Percentiles rank a stretch among this genome's conserved stretches.
These are phyloP conservation scores for Phaseolus lunatus DNA, from an alignment of 306 rosid genomes.

Conservation along the genomic window DNA sequence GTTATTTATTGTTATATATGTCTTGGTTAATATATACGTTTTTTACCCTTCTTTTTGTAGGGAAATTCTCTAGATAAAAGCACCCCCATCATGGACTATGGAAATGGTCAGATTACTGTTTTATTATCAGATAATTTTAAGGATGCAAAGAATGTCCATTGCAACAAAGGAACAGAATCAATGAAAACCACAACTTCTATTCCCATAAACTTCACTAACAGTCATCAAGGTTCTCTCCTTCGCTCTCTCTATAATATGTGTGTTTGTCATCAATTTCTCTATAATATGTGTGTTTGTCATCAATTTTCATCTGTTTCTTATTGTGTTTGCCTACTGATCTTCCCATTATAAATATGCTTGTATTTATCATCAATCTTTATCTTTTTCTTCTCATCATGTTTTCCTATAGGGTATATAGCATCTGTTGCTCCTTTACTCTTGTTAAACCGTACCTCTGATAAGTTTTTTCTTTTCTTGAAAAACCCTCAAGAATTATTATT, in stretches of 20 bases:
- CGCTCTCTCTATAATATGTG: not conserved
- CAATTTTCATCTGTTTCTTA: not conserved
- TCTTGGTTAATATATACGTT: not conserved
- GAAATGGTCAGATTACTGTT: not conserved
- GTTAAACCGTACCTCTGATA: too few relatives aligned
- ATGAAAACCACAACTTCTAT: not conserved
- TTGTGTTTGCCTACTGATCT: not conserved
- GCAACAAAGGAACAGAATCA: not conserved
- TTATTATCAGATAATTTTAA: not conserved
- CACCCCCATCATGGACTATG: not conserved
- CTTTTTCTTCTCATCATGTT: too few relatives aligned
- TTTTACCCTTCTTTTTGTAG: not conserved
- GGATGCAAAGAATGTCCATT: not conserved
- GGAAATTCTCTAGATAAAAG: not conserved
- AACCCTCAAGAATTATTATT: too few relatives aligned
- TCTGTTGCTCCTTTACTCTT: too few relatives aligned
- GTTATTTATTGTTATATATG: not conserved
- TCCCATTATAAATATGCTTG: not conserved
- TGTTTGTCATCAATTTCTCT: not conserved
- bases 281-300: not conserved
- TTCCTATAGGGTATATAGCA: too few relatives aligned
- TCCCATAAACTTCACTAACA: not conserved
- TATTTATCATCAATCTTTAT: too few relatives aligned
- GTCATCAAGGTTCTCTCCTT: not conserved
- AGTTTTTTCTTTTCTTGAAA: too few relatives aligned